Percentiles rank a stretch among this genome's conserved stretches.
Conservation (phyloP, 495 filamentous ascomycete species). For the Amniculicola lignicola region DNA sequence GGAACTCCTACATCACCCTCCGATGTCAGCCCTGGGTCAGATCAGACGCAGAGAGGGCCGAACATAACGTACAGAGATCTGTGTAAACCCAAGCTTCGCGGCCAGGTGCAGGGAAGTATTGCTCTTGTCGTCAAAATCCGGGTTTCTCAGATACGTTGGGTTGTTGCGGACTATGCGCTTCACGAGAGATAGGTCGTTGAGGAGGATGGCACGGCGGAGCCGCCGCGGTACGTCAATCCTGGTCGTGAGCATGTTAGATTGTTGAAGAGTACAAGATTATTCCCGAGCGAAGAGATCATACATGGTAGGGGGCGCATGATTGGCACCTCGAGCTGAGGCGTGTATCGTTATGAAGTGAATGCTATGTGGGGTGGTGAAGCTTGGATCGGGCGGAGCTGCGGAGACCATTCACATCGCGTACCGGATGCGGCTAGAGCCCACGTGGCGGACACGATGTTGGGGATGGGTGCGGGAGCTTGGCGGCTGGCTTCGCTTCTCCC, state of each 20-base stretch:
- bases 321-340: neutral
- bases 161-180: conserved; percentile 69
- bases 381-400: neutral
- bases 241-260: neutral
- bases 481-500: too few relatives aligned
- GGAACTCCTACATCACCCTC: conserved; percentile 48
- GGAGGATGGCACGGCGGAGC: conserved; percentile 60
- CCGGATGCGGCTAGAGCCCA: neutral
- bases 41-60: neutral
- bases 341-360: neutral
- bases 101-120: conserved; percentile 80
- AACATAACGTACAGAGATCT: conserved; percentile 52
- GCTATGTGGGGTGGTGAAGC: neutral
- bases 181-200: conserved; percentile 67
- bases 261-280: neutral
- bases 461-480: too few relatives aligned
- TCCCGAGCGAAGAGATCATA: neutral
- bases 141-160: conserved; percentile 65
- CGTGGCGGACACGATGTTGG: neutral
- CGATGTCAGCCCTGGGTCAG: neutral
- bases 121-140: conserved; percentile 56
- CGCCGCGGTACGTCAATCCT: conserved; percentile 43
- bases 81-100: conserved; percentile 61
- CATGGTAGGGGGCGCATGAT: neutral
- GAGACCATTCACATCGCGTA: neutral